Conservation (phyloP, 2,329 filamentous ascomycete genomes). For the Hortaea werneckii region DNA sequence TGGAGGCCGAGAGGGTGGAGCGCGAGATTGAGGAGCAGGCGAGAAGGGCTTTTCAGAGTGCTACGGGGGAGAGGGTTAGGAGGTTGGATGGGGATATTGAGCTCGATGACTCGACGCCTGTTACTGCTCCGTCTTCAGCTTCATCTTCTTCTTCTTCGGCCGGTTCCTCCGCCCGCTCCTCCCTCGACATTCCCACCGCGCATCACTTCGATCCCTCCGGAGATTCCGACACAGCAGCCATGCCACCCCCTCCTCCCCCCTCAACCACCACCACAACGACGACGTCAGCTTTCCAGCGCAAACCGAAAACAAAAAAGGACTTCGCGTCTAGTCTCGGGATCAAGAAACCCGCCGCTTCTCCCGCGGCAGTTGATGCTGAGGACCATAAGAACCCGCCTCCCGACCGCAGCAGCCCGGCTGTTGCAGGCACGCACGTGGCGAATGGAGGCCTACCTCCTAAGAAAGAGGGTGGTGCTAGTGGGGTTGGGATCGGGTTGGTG, state of each 20-base stretch:
- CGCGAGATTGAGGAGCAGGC: conserved; percentile 77
- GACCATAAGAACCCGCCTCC: too few species aligned
- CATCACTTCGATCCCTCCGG: conserved; percentile 21
- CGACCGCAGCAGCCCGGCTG: too few species aligned
- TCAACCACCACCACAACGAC: too few species aligned
- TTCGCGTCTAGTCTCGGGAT: conserved; percentile 66
- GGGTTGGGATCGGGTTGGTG: too few species aligned
- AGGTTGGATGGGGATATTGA: conserved; percentile 44
- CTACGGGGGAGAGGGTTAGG: conserved; percentile 45
- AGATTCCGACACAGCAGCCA: conserved; percentile 24
- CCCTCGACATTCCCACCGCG: too few species aligned
- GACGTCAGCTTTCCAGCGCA: conserved; percentile 58
- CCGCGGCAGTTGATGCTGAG: background rate
- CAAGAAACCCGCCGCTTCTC: conserved; percentile 50
- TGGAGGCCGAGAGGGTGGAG: conserved; percentile 57
- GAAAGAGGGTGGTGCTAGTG: too few species aligned
- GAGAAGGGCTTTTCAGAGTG: conserved; percentile 61
- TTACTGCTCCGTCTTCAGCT: background rate
- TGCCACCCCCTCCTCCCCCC: conserved; percentile 37
- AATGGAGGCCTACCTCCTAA: too few species aligned
- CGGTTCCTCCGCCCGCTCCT: too few species aligned
- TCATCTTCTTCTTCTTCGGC: background rate
- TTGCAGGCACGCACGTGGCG: too few species aligned
- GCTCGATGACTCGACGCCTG: conserved; percentile 25
- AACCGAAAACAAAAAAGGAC: conserved; percentile 80